phyloP scores from a whole-genome alignment of 345 rosid genomes.

The Arabidopsis suecica region DNA sequence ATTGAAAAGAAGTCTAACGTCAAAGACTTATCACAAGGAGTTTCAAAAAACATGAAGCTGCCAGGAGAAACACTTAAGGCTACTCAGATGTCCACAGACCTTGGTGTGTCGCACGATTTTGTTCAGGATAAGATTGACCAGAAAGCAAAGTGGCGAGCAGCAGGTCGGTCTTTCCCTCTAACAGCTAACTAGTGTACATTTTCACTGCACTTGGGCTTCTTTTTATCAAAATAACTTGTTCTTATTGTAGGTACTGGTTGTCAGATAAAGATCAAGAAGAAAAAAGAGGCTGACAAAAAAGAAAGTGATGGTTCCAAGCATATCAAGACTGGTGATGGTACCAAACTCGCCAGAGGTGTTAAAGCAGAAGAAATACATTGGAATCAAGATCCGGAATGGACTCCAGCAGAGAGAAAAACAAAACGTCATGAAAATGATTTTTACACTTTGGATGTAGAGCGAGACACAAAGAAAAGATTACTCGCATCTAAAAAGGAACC shows the following conservation, averaged over 20 bases:
- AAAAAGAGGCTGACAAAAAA: constrained; percentile 52
- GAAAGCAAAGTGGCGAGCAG: constrained; percentile 21
- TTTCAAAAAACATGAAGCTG: constrained; percentile 22
- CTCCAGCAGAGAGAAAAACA: constrained; percentile 32
- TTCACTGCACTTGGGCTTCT: not conserved
- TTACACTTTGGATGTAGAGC: constrained; percentile 45
- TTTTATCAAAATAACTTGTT: constrained; percentile 19
- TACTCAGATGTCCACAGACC: constrained; percentile 31
- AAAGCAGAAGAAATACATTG: constrained; percentile 45
- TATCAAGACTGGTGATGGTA: constrained; percentile 47
- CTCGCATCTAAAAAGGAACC: constrained; percentile 46
- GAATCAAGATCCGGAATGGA: constrained; percentile 33
- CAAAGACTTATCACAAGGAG: constrained; percentile 34
- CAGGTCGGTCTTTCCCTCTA: constrained; percentile 29
- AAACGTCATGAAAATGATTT: constrained; percentile 40
- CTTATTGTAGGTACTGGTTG: constrained; percentile 46
- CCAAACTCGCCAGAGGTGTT: constrained; percentile 43
- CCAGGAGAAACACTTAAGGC: constrained; percentile 21
- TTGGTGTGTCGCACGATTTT: constrained; percentile 20
- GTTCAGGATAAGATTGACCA: constrained; percentile 29
- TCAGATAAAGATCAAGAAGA: constrained; percentile 51
- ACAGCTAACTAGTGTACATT: constrained; percentile 32
- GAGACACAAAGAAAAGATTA: constrained; percentile 46
- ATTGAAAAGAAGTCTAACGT: constrained; percentile 24
- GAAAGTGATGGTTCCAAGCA: constrained; percentile 51